phyloP scores from a whole-genome alignment of 805 yeast genomes.

The Jamesozyma gamospora region DNA sequence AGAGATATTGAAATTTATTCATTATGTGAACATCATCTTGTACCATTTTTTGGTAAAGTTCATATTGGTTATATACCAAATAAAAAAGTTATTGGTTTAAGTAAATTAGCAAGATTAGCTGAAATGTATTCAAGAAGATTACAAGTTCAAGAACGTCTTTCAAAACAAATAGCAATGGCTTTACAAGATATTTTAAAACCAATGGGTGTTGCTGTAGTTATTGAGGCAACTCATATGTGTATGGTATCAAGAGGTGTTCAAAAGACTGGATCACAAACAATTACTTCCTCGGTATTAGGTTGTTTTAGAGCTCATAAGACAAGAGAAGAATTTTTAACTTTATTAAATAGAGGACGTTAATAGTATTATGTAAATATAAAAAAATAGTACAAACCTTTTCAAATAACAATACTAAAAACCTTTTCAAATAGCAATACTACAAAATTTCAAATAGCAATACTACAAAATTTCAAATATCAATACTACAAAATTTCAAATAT shows the following conservation, averaged over 20 bases:
- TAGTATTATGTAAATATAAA: slow-evolving; percentile 3
- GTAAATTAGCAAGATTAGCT: slow-evolving; percentile 89
- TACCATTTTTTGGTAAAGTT: slow-evolving; percentile 94
- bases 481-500: background rate
- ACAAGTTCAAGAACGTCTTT: slow-evolving; percentile 95
- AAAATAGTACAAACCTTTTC: no score
- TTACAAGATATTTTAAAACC: slow-evolving; percentile 84
- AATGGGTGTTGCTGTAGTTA: slow-evolving; percentile 95
- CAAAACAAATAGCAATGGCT: slow-evolving; percentile 97
- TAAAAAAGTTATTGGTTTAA: slow-evolving; percentile 81
- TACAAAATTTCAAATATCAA: no score
- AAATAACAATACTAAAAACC: no score
- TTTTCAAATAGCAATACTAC: no score
- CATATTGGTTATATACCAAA: slow-evolving; percentile 98
- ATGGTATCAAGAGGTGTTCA: slow-evolving; percentile 98
- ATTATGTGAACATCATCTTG: slow-evolving; percentile 94
- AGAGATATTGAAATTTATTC: slow-evolving; percentile 88
- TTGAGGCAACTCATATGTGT: slow-evolving; percentile 97
- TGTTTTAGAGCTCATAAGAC: slow-evolving; percentile 93
- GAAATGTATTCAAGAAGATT: slow-evolving; percentile 93
- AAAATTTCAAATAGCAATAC: no score
- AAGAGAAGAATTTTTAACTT: slow-evolving; percentile 85
- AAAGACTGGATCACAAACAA: slow-evolving; percentile 86
- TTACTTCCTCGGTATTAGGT: slow-evolving; percentile 95
- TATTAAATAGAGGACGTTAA: slow-evolving; percentile 45